Evolutionary conservation across 2,329 filamentous ascomycete genomes (phyloP).

Genomic region (Fusarium pininemorale): DNA sequence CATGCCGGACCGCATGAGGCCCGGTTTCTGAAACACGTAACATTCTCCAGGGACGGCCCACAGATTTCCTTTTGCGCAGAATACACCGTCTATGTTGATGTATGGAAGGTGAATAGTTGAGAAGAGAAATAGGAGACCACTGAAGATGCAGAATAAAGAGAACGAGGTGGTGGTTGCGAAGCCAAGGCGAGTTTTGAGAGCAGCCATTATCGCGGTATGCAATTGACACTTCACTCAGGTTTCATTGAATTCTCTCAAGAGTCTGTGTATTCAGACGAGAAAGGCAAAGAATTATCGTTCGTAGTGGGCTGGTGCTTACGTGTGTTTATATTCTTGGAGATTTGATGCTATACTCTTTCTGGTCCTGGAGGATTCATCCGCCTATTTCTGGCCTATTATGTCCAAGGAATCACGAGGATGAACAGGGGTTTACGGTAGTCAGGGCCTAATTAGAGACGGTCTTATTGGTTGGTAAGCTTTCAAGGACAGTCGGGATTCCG

Average conservation of each 20-base stretch:
- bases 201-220: not conserved
- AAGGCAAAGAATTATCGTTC: not conserved
- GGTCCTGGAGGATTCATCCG: not conserved
- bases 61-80: not conserved
- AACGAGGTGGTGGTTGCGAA: not conserved
- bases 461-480: not conserved
- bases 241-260: not conserved
- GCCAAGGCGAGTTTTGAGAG: not conserved
- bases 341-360: not conserved
- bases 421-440: not conserved
- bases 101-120: not conserved
- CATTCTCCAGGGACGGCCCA: conserved; percentile 8
- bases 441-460: too few species aligned
- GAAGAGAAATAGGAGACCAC: not conserved
- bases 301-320: not conserved
- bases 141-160: not conserved
- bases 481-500: not conserved
- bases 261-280: fast-evolving
- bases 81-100: conserved; percentile 10
- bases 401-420: not conserved
- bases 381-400: not conserved
- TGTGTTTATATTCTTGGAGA: not conserved
- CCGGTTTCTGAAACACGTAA: not conserved
- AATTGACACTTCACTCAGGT: not conserved
- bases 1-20: conserved; percentile 4